A percentile compares a stretch with the other conserved stretches of the same genome.
phyloP scores from a whole-genome alignment of 768 basidiomycete genomes.

The Collybiopsis confluens region DNA sequence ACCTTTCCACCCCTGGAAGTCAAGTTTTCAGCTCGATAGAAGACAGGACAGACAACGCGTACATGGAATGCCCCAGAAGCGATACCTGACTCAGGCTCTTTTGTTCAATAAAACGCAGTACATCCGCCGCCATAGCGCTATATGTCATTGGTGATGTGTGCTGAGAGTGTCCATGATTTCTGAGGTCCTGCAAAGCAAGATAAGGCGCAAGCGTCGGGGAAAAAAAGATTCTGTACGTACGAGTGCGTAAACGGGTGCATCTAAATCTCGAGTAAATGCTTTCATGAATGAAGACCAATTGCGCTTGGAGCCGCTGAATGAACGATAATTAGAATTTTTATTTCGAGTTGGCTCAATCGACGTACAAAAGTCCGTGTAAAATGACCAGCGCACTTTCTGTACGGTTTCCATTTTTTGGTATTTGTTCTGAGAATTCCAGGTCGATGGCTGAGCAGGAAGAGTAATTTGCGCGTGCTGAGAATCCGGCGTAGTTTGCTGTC shows the following conservation, averaged over 20 bases:
- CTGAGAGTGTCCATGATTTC: conserved; percentile 87
- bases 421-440: conserved; percentile 14
- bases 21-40: neutral
- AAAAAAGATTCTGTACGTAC: conserved; percentile 32
- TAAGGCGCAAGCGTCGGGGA: neutral
- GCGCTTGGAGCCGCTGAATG: conserved; percentile 73
- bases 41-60: neutral
- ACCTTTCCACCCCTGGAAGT: conserved; percentile 57
- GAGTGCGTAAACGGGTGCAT: conserved; percentile 69
- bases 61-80: conserved; percentile 91
- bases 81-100: conserved; percentile 57
- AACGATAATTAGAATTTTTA: neutral
- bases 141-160: conserved; percentile 75
- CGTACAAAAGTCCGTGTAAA: conserved; percentile 64
- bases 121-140: conserved; percentile 73
- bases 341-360: neutral
- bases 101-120: conserved; percentile 59
- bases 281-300: conserved; percentile 86
- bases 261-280: conserved; percentile 60
- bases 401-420: conserved; percentile 20
- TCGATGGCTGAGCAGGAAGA: conserved; percentile 9
- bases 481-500: neutral
- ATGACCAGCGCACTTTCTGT: conserved; percentile 47
- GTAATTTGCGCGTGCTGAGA: neutral
- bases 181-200: conserved; percentile 57